Conservation (phyloP, 2,329 filamentous ascomycete species). For the Calonectria pseudoturangicola region DNA sequence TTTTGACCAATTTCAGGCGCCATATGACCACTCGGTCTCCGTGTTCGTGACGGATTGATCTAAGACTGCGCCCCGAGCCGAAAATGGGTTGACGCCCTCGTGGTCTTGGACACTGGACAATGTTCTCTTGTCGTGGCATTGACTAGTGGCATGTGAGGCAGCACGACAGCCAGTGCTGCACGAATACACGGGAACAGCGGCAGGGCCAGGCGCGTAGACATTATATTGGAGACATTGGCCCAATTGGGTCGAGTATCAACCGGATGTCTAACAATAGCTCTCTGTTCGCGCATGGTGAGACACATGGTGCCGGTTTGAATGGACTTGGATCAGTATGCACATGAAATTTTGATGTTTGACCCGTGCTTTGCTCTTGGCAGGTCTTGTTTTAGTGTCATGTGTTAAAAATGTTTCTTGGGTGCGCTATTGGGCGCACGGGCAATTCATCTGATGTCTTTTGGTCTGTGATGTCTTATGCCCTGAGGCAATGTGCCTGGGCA, state of each 20-base stretch:
- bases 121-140: background rate
- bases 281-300: background rate
- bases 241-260: background rate
- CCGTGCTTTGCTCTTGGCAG: background rate
- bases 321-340: no score
- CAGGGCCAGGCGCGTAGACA: background rate
- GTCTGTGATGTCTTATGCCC: background rate
- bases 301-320: background rate
- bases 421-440: background rate
- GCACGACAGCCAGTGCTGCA: background rate
- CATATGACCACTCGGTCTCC: background rate
- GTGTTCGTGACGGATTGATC: no score
- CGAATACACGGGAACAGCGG: background rate
- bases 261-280: background rate
- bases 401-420: background rate
- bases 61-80: background rate
- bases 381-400: background rate
- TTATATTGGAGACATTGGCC: background rate
- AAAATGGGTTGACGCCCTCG: background rate
- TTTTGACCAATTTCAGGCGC: background rate
- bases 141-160: background rate
- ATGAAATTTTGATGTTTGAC: background rate
- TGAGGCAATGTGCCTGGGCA: background rate
- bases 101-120: background rate
- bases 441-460: background rate